phyloP scores from a whole-genome alignment of 257 asterid species.

The Solanum virginianum region DNA sequence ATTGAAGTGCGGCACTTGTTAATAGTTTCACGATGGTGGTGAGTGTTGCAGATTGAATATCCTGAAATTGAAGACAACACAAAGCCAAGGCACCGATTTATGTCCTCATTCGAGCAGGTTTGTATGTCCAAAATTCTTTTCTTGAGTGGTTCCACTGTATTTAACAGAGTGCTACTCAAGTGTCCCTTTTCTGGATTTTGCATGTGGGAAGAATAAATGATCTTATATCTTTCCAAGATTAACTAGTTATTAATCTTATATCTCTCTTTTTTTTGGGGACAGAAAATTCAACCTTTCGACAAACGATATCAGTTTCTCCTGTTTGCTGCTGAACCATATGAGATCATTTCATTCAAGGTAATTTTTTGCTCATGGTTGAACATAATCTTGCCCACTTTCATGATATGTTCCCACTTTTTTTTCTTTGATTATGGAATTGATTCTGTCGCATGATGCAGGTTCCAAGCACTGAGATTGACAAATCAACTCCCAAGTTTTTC shows the following conservation, averaged over 20 bases:
- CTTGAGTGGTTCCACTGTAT: not conserved
- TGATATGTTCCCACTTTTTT: not conserved
- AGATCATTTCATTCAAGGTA: conserved; percentile 86
- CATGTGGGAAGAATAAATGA: not conserved
- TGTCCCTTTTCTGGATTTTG: not conserved
- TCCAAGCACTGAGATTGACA: conserved; percentile 91
- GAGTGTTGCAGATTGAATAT: conserved; percentile 69
- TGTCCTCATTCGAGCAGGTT: conserved; percentile 99
- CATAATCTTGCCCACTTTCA: not conserved
- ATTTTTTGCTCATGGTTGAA: not conserved
- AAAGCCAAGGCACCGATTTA: conserved; percentile 95
- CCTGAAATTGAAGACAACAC: conserved; percentile 96
- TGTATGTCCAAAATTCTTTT: not conserved
- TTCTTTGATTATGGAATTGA: not conserved
- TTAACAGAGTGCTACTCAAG: not conserved
- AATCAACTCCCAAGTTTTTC: conserved; percentile 95
- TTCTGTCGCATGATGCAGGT: conserved; percentile 31
- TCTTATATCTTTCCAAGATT: not conserved
- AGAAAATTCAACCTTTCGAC: conserved; percentile 78
- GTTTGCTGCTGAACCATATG: conserved; percentile 98
- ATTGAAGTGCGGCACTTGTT: not conserved
- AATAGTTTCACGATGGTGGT: not conserved
- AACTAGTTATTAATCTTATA: not conserved
- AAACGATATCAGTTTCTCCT: conserved; percentile 80
- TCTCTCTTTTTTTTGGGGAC: not conserved